These are phyloP conservation scores for Solidago caesia DNA, from an alignment of 129 eudicot genomes.

Conservation along the genomic window DNA sequence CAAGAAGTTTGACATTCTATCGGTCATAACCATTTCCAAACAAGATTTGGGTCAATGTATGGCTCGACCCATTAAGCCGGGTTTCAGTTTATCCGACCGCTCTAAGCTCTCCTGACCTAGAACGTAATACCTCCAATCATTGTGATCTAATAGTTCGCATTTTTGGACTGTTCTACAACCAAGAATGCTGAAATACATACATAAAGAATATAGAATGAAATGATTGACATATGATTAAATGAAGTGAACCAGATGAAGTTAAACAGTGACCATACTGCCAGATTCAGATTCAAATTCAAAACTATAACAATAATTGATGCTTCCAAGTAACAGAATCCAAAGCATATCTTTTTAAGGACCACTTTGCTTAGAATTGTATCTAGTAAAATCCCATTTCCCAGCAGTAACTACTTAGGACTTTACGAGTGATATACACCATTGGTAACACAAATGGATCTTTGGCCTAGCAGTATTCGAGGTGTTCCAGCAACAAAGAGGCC, in stretches of 20 bases:
- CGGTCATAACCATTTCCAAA: background rate
- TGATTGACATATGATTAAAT: slow-evolving; percentile 30
- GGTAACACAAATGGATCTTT: background rate
- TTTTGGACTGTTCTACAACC: slow-evolving; percentile 30
- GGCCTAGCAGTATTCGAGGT: too few relatives aligned
- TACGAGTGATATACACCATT: too few relatives aligned
- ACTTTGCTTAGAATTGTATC: slow-evolving; percentile 10
- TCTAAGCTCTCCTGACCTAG: background rate
- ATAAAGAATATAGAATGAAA: slow-evolving; percentile 28
- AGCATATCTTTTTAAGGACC: slow-evolving; percentile 25
- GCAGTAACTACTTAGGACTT: background rate
- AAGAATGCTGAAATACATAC: slow-evolving; percentile 22
- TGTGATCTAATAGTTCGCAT: slow-evolving; percentile 13
- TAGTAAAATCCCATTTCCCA: background rate
- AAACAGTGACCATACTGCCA: slow-evolving; percentile 38
- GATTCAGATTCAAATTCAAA: slow-evolving; percentile 28
- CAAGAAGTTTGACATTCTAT: slow-evolving; percentile 5
- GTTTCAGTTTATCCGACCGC: background rate
- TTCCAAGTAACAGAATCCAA: slow-evolving; percentile 20
- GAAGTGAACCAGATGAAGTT: slow-evolving; percentile 36
- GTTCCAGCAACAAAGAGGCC: too few relatives aligned
- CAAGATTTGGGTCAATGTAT: slow-evolving; percentile 9
- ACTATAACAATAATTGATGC: slow-evolving; percentile 8
- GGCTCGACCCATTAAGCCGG: background rate
- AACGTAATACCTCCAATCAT: slow-evolving; percentile 14